These are phyloP conservation scores for Pseudonitzschia pungens DNA, from an alignment of 108 stramenopile species.

Conservation along the genomic window DNA sequence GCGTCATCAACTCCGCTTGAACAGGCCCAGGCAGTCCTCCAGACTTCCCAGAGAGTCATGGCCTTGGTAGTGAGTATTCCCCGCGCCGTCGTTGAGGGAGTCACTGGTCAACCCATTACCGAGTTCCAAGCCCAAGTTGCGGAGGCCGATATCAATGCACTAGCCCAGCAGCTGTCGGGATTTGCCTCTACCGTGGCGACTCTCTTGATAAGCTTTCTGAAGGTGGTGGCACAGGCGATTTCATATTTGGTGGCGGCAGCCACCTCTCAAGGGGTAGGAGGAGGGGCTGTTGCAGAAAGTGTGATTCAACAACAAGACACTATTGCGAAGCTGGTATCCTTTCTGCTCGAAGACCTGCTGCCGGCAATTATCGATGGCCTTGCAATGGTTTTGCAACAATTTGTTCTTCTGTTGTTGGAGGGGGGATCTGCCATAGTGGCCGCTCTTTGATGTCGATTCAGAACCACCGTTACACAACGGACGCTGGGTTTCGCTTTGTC, in stretches of 20 bases:
- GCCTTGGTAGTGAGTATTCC: slow-evolving; percentile 13
- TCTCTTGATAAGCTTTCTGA: not conserved
- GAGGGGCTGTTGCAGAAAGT: not conserved
- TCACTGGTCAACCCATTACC: slow-evolving; percentile 1
- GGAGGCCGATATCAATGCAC: not conserved
- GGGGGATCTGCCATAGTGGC: slow-evolving; percentile 4
- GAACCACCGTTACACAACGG: not conserved
- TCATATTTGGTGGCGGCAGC: not conserved
- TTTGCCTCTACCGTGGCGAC: slow-evolving; percentile 8
- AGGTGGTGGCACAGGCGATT: slow-evolving; percentile 1
- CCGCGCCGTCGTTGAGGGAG: slow-evolving; percentile 6
- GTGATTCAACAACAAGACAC: not conserved
- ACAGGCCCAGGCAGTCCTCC: slow-evolving; percentile 10
- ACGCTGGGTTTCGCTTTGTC: no score
- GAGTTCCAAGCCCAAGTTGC: not conserved
- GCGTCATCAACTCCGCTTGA: not conserved
- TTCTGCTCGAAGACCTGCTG: slow-evolving; percentile 6
- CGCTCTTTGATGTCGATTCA: not conserved
- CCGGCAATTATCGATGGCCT: slow-evolving; percentile 12
- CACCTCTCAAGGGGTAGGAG: not conserved
- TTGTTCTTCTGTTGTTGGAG: not conserved
- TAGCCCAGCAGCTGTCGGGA: not conserved
- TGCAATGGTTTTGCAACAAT: slow-evolving; percentile 5
- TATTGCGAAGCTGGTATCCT: not conserved
- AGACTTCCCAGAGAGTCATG: slow-evolving; percentile 2